Conservation (phyloP, 192 early-diverging fungal species). For the Oehlia diaphana region DNA sequence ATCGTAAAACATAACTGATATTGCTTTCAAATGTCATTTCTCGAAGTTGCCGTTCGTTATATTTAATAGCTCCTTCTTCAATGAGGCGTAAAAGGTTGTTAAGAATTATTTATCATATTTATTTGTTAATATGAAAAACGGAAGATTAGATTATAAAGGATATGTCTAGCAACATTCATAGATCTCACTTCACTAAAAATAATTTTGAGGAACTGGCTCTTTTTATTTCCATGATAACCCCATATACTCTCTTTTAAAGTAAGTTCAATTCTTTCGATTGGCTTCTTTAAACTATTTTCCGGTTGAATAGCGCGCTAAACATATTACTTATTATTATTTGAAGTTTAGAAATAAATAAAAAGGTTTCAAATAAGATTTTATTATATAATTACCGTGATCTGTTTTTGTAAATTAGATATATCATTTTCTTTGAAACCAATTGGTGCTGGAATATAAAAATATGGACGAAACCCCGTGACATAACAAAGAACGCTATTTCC, state of each 20-base stretch:
- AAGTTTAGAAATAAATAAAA: background rate
- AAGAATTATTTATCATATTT: background rate
- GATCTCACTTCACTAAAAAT: constrained; percentile 60
- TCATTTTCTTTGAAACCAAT: constrained; percentile 65
- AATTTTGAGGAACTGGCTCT: constrained; percentile 80
- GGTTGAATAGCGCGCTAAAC: background rate
- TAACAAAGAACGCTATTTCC: constrained; percentile 92
- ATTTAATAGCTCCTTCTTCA: constrained; percentile 26
- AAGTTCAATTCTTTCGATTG: constrained; percentile 65
- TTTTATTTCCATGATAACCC: constrained; percentile 83
- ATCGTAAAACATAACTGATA: constrained; percentile 80
- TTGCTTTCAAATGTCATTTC: constrained; percentile 85
- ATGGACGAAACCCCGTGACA: constrained; percentile 87
- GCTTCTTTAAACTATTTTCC: constrained; percentile 15
- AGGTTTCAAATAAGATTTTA: background rate
- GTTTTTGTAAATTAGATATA: constrained; percentile 49
- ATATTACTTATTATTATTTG: background rate
- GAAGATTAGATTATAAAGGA: constrained; percentile 19
- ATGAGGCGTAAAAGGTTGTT: constrained; percentile 30
- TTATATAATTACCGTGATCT: constrained; percentile 53
- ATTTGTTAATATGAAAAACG: background rate
- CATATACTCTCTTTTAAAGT: constrained; percentile 79
- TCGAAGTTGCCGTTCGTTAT: constrained; percentile 18
- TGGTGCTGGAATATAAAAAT: constrained; percentile 94
- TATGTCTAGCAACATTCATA: constrained; percentile 35